Base-by-base conservation (phyloP, 805 yeast species). In the Candida chauliodis region DNA sequence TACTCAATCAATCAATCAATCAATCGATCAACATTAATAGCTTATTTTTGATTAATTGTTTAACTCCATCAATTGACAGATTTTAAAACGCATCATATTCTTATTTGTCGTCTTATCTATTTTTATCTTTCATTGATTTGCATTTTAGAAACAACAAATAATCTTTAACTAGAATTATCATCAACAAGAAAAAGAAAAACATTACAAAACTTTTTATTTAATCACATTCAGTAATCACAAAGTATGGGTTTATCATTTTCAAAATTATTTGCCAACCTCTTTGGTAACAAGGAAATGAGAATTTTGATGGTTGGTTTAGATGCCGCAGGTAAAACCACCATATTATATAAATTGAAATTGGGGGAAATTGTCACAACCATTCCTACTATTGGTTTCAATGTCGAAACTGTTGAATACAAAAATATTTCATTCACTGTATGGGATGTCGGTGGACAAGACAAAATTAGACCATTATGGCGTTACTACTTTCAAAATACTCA, bases 361-460 rank as follows among this genome's bases (percentile, higher is more conserved):
- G 96, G 96, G 63, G 96, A 89, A 75, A 87, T 89, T 58, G 95
- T 89, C 59, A 88, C 95, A 56, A 89, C 96, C 36, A 89, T 88
- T 60, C 96, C 96, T 69, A 89, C 96, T 51, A 88, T 89, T 67
- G 96, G 97, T 59, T 89, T 89, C 81, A 89, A 89, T 67, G 97
- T 89, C 54, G 97, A 89, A 73, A 89, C 96, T 46, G 96, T 89
- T 58, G 96, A 89, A 75, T 88, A 89, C 78, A 89, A 89, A 75
- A 89, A 89, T 81, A 87, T 89, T 68, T 84, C 95, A 30, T 89
- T 89, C 74, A 88, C 96, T 44, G 96, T 89, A 49, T 89, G 97
- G 98, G 98, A 91, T 79, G 96, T 90, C 55, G 98, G 98, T 84
- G 98, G 98, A 79, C 98, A 91, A 76, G 96, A 89, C 71, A 90